Percentiles rank a stretch among this genome's conserved stretches.
phyloP scores from a whole-genome alignment of 2,329 filamentous ascomycete genomes.

The Alternaria sp. region DNA sequence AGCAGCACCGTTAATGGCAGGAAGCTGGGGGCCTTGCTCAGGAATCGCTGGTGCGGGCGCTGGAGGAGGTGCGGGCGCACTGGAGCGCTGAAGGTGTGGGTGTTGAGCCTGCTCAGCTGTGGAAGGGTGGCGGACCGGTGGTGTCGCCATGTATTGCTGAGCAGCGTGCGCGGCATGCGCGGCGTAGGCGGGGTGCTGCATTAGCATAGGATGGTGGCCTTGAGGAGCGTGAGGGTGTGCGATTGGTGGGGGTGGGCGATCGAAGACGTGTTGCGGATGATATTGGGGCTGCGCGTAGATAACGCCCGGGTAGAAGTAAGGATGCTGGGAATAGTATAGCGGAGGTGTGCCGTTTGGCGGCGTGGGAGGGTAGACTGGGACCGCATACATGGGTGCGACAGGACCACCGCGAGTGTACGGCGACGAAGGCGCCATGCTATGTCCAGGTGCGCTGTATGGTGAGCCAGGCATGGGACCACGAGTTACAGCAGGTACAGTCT shows the following conservation, averaged over 20 bases:
- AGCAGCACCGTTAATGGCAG: conserved; percentile 44
- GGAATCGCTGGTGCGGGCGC: conserved; percentile 31
- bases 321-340: conserved; percentile 50
- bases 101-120: conserved; percentile 52
- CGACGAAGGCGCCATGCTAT: conserved; percentile 65
- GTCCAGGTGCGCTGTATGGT: conserved; percentile 61
- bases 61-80: conserved; percentile 30
- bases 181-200: conserved; percentile 39
- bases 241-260: conserved; percentile 52
- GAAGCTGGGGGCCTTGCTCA: conserved; percentile 49
- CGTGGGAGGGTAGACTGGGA: conserved; percentile 54
- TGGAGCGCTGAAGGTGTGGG: conserved; percentile 46
- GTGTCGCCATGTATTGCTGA: conserved; percentile 48
- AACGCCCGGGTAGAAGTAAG: conserved; percentile 43
- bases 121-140: conserved; percentile 53
- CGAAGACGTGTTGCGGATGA: conserved; percentile 38
- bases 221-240: conserved; percentile 51
- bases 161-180: conserved; percentile 42
- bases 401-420: conserved; percentile 56
- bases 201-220: conserved; percentile 40
- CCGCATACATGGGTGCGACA: conserved; percentile 52
- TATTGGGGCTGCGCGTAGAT: conserved; percentile 46
- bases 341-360: conserved; percentile 54
- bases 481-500: conserved; percentile 81
- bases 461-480: conserved; percentile 73